Percentiles rank a stretch among this genome's conserved stretches.
These are phyloP conservation scores for Dichotomocladium elegans DNA, from an alignment of 371 early-diverging fungal genomes.

Conservation along the genomic window DNA sequence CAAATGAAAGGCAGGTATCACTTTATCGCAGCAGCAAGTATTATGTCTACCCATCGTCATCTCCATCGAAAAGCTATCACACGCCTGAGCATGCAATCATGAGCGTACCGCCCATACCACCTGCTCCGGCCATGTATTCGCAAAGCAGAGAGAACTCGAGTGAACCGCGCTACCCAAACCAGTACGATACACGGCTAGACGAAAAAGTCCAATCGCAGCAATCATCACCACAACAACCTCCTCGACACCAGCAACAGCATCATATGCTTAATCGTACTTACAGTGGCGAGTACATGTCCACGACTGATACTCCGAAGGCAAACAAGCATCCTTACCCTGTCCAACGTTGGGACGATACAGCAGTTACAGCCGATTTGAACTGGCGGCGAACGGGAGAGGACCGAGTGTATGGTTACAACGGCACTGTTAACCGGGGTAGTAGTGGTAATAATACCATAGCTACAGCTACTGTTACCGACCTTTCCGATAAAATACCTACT, in stretches of 20 bases:
- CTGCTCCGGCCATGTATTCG: background rate
- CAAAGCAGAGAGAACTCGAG: background rate
- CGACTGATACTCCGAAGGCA: background rate
- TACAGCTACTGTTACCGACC: too few relatives aligned
- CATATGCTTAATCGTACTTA: background rate
- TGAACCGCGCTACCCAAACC: background rate
- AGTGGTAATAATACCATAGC: background rate
- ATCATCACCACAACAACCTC: background rate
- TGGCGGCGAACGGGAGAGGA: constrained; percentile 4
- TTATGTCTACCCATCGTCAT: background rate
- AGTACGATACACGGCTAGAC: too few relatives aligned
- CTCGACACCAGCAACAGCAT: background rate
- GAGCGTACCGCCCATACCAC: background rate
- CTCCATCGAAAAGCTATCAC: background rate
- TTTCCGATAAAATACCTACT: too few relatives aligned
- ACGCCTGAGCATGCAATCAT: background rate
- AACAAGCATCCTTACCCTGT: background rate
- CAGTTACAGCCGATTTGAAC: background rate
- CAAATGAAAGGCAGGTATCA: too few relatives aligned
- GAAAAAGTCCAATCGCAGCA: background rate
- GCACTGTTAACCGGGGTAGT: background rate
- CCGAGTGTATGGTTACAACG: background rate
- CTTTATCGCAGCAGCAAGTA: background rate
- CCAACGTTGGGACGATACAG: background rate
- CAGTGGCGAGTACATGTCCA: too few relatives aligned